A percentile compares a stretch with the other conserved stretches of the same genome.
Evolutionary conservation across 148 eudicot species (phyloP).

Genomic region (Chenopodium berlandieri): DNA sequence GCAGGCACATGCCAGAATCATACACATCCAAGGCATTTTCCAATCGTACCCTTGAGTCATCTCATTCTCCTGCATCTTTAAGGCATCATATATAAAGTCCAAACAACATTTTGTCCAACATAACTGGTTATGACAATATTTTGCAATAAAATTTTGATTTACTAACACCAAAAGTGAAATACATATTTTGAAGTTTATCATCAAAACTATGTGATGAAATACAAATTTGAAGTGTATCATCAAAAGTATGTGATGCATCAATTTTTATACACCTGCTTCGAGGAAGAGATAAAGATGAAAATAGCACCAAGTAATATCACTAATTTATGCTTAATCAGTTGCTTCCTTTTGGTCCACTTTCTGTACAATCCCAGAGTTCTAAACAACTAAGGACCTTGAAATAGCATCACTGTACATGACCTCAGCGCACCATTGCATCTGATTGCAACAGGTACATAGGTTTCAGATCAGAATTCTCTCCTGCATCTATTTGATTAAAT

Average conservation of each 20-base stretch:
- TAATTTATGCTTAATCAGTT: neutral
- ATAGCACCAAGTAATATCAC: neutral
- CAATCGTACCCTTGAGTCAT: slow-evolving; percentile 68
- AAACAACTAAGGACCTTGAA: too few species aligned
- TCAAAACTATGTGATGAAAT: too few species aligned
- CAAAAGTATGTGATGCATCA: neutral
- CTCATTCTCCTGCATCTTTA: slow-evolving; percentile 71
- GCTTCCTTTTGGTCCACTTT: neutral
- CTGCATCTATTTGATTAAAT: too few species aligned
- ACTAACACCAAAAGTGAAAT: too few species aligned
- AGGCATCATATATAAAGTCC: slow-evolving; percentile 48
- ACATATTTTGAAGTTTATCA: too few species aligned
- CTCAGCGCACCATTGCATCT: neutral
- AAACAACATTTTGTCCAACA: slow-evolving; percentile 26
- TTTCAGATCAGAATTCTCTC: neutral
- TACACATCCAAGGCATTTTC: neutral
- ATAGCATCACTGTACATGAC: neutral
- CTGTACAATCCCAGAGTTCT: too few species aligned
- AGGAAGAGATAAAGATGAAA: neutral
- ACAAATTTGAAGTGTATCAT: too few species aligned
- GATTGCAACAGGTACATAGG: neutral
- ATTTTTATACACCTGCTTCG: neutral
- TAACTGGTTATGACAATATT: too few species aligned
- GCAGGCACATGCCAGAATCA: neutral
- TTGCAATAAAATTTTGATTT: too few species aligned